Evolutionary conservation across 805 yeast species (phyloP), one percentile per base, ranked within the genome.

Genomic region (Saitoella complicata): DNA sequence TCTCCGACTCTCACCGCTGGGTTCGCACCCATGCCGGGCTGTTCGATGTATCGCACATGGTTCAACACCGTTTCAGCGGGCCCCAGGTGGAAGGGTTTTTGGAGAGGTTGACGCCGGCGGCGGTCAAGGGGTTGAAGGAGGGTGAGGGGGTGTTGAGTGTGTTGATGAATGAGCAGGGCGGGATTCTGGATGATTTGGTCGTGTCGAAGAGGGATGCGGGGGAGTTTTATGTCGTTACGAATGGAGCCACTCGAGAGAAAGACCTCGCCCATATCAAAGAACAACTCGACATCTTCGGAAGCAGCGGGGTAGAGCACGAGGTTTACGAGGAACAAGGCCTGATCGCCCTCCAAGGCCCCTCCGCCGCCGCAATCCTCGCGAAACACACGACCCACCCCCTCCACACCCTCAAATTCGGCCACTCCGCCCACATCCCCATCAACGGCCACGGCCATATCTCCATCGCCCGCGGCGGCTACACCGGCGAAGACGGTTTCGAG

Each of bases 401-500:
- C 43, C 61, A 70, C 6, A 65, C 69, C 44, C 65, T 91, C 46
- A 74, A 71, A 49, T 91, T 91, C 60, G 97, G 97, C 43, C 32
- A 58, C 71, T 32, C 49, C 9, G 49, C 44, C 6, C 39, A 37
- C 6, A 38, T 46, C 9, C 31, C 13, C 21, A 29, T 50, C 44
- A 12, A 30, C n/a, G 49, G 47, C 36, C 62, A 64, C 42, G 65
- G 68, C 42, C 68, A 80, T 43, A 42, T 46, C 32, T 94, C 86
- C 58, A 71, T 86, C n/a, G 82, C 95, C 3, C 78, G 98, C 62
- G 83, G 94, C 29, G 98, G 98, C 2, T 91, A 91, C 67, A 91
- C 98, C 5, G 98, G 98, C 12, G 98, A 91, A 64, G 98, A 91
- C 60, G 98, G 98, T 1, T 88, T 91, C 61, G 98, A 91, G 66